These are phyloP conservation scores for Neurospora tetraspora DNA, from an alignment of 495 filamentous ascomycete genomes.

Conservation along the genomic window DNA sequence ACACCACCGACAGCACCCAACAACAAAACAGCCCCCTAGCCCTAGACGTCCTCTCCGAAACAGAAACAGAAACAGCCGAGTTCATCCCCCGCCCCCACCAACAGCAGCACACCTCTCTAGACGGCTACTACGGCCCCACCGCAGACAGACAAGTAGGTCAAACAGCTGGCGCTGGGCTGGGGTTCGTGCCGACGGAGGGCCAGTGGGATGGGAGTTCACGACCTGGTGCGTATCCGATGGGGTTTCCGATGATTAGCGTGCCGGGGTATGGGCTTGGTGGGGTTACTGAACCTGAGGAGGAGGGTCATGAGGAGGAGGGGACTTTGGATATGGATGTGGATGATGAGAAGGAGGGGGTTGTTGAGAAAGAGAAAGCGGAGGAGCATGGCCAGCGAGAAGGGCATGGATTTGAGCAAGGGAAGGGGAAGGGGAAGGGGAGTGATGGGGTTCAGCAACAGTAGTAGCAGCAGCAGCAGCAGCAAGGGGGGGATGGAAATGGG, in stretches of 20 bases:
- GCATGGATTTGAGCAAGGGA: too few species aligned
- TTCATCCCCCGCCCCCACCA: too few species aligned
- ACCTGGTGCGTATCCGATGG: neutral
- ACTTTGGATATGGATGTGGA: neutral
- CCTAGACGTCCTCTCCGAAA: neutral
- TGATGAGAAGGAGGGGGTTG: neutral
- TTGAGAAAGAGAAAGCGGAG: neutral
- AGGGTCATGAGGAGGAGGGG: neutral
- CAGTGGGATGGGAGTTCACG: neutral
- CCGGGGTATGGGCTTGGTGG: neutral
- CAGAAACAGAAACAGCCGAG: neutral
- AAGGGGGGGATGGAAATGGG: neutral
- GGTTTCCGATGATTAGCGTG: neutral
- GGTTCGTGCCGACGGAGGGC: neutral
- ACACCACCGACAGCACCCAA: neutral
- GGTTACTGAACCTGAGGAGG: neutral
- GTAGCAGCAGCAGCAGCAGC: neutral
- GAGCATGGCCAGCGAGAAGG: too few species aligned
- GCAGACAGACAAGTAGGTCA: neutral
- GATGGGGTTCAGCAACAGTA: neutral
- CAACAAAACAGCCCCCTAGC: neutral
- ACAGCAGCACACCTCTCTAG: neutral
- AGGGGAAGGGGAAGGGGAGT: neutral
- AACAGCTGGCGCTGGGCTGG: neutral
- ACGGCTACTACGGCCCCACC: neutral